These are phyloP conservation scores for Agroathelia rolfsii DNA, from an alignment of 1,284 basidiomycete species.

Conservation along the genomic window DNA sequence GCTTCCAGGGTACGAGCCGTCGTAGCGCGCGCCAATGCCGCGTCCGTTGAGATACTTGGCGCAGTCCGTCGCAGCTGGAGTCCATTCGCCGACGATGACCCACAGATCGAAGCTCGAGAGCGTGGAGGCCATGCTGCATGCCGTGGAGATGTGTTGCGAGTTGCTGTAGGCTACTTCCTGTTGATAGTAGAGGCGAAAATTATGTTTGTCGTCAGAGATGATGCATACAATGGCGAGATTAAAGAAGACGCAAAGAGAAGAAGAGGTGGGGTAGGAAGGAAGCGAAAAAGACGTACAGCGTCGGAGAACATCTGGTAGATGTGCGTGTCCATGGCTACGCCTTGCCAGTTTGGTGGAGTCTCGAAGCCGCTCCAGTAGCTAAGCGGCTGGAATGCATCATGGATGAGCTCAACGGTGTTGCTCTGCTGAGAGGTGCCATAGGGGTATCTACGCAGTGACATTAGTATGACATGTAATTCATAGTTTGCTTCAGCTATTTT, in stretches of 20 bases:
- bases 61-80: conserved; percentile 78
- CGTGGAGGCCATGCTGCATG: conserved; percentile 40
- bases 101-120: conserved; percentile 56
- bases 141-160: conserved; percentile 54
- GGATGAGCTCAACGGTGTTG: conserved; percentile 60
- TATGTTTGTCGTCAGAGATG: no score
- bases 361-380: conserved; percentile 69
- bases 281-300: conserved; percentile 28
- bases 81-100: conserved; percentile 81
- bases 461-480: conserved; percentile 11
- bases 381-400: conserved; percentile 80
- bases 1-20: conserved; percentile 66
- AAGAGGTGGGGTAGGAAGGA: conserved; percentile 1
- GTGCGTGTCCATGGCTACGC: conserved; percentile 78
- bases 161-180: conserved; percentile 45
- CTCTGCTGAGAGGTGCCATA: conserved; percentile 47
- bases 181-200: conserved; percentile 1
- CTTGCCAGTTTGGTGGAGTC: conserved; percentile 43
- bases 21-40: conserved; percentile 67
- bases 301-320: conserved; percentile 75
- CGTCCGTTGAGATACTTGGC: conserved; percentile 62
- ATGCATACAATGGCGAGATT: no score
- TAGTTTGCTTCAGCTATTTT: conserved; percentile 15
- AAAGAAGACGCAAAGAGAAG: neutral
- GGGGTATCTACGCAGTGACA: conserved; percentile 38